A percentile compares a stretch with the other conserved stretches of the same genome.
Conservation (phyloP, 2,329 filamentous ascomycete genomes). For the Dactylellina haptotyla region DNA sequence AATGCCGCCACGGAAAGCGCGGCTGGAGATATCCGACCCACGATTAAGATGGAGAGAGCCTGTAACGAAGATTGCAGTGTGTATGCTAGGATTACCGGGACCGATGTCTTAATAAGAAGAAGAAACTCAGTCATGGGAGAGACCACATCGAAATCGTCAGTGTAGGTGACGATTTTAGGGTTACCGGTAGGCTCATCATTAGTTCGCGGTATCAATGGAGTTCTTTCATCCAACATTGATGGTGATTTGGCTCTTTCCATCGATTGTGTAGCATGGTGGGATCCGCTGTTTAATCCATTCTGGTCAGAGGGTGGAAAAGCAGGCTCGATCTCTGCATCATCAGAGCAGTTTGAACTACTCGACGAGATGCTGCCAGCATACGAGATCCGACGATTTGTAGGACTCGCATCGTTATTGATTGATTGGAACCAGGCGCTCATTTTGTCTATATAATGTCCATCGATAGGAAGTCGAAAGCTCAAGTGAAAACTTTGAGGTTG, state of each 20-base stretch:
- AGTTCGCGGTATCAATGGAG: background rate
- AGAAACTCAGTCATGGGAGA: conserved; percentile 69
- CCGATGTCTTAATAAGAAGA: conserved; percentile 73
- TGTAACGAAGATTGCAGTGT: conserved; percentile 86
- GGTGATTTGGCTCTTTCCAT: conserved; percentile 22
- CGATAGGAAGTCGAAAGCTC: background rate
- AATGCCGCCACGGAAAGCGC: conserved; percentile 84
- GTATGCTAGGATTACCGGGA: conserved; percentile 85
- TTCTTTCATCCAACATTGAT: conserved; percentile 1
- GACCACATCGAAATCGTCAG: background rate
- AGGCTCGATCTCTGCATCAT: conserved; percentile 17
- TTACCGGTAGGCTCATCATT: background rate
- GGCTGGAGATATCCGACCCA: conserved; percentile 80
- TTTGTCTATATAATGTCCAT: background rate
- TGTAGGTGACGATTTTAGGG: background rate
- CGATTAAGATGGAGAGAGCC: conserved; percentile 81
- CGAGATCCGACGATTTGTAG: conserved; percentile 21
- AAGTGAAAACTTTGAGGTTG: background rate
- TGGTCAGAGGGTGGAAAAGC: background rate
- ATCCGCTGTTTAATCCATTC: background rate
- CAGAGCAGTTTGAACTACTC: conserved; percentile 8
- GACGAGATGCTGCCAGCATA: conserved; percentile 35
- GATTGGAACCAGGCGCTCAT: conserved; percentile 41
- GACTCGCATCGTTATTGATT: conserved; percentile 14
- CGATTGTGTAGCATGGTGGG: background rate